Base-by-base conservation (phyloP, 2,329 filamentous ascomycete species). In the Venturia nashicola region DNA sequence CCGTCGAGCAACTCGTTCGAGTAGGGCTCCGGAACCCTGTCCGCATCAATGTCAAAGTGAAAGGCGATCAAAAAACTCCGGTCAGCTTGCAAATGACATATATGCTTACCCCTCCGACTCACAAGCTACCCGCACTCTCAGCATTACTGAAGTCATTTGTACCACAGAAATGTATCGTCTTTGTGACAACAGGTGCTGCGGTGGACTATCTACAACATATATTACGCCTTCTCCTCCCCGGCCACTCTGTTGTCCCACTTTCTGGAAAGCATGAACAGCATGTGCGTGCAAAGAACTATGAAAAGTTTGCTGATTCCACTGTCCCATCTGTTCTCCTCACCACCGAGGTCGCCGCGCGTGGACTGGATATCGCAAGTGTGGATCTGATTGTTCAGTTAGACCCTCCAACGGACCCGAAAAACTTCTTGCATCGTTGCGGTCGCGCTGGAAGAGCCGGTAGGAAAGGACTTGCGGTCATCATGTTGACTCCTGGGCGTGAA, bases 71-170 rank as follows among this genome's bases (percentile, higher is more conserved):
- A 71, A 86, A 87, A 67, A 97, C 92, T 0, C 94, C 94, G 8
- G 91, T 92, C 43, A 94, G 90, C 76, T 78, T 99, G n/a, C 87
- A 92, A 74, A 93, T 97, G 86, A 86, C 88, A 34, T 97, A 97
- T 71, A 76, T 95, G 36, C 76, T 89, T 2, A 85, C 85, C 2
- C 87, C 86, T 2, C 85, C 93, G 0, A 87, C 86, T 20, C 86
- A 93, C 67, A 97, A 96, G 74, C 78, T 96, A 43, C 88, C 90
- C 0, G 84, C 87, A 0, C 76, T 96, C 2, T 81, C 85, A 60
- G 83, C 86, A 39, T 80, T 97, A 0, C 79, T 97, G 2, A 79
- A 83, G 23, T 80, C 82, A 16, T 75, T 96, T 27, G 80, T 88
- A n/a, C 93, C 93, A 0, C 86, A 92, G 67, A 91, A 92, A 71